phyloP scores from a whole-genome alignment of 495 filamentous ascomycete species.

The Immersiella caudata region DNA sequence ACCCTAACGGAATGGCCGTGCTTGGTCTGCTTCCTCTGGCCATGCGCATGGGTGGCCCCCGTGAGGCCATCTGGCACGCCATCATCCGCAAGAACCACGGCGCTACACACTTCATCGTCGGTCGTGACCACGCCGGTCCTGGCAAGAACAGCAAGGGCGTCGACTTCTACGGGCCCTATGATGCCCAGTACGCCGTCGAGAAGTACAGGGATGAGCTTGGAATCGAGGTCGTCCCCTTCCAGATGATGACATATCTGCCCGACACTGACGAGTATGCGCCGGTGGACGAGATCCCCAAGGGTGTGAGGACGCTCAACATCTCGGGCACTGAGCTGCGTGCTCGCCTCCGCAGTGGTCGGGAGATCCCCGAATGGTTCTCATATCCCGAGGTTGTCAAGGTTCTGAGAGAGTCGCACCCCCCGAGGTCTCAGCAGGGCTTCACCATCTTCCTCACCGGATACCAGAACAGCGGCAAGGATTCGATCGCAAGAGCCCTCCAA shows the following conservation, averaged over 20 bases:
- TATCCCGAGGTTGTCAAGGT: constrained; percentile 98
- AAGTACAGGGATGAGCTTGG: constrained; percentile 95
- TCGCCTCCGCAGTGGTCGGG: constrained; percentile 82
- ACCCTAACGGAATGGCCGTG: constrained; percentile 99
- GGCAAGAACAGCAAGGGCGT: constrained; percentile 95
- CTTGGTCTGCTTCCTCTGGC: constrained; percentile 93
- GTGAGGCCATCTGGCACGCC: constrained; percentile 99
- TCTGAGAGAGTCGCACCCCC: constrained; percentile 89
- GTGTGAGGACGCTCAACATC: constrained; percentile 91
- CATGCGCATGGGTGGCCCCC: constrained; percentile 98
- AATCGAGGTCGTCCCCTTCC: constrained; percentile 98
- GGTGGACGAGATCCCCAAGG: constrained; percentile 81
- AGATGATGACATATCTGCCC: constrained; percentile 98
- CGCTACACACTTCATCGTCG: constrained; percentile 98
- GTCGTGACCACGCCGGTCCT: constrained; percentile 95
- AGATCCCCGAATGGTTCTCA: constrained; percentile 99
- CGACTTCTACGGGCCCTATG: constrained; percentile 98
- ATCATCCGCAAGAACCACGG: constrained; percentile 99
- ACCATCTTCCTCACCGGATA: constrained; percentile 98
- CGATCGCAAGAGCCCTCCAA: constrained; percentile 91
- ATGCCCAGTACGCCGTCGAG: constrained; percentile 96
- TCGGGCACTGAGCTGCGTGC: constrained; percentile 93
- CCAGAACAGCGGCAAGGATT: constrained; percentile 95
- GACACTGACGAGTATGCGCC: constrained; percentile 96
- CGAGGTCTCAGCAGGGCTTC: constrained; percentile 88